Evolutionary conservation across 306 rosid species (phyloP), one percentile per base, ranked within the genome.

Genomic region (Hippophae rhamnoides): DNA sequence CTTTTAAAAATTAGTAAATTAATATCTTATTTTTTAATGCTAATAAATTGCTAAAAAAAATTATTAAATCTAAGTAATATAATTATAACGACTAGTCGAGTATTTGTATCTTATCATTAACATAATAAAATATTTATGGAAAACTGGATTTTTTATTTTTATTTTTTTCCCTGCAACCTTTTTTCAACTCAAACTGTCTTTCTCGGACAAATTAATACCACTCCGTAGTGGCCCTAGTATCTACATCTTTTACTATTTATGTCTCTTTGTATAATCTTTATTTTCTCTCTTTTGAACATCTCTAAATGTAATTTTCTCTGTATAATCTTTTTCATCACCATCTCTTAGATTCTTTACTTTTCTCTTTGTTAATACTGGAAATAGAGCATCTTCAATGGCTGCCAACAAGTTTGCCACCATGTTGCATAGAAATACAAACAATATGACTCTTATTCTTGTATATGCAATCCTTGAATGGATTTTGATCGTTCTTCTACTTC

Each of bases 401-500:
- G 73, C 89, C 81, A 88, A 93, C 86, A 93, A 86, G 69, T 88
- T 84, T 64, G 94, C 97, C 52, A 88, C 90, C 72, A 72, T 86
- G 88, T 60, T 93, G 53, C 90, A 84, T 43, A 77, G 84, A 67
- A 86, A 79, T 72, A 88, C 94, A 71, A 93, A 93, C 88, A 88
- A 81, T 53, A 70, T 84, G 68, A 88, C 99, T 23, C 79, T 86
- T 52, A 73, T 82, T 75, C 82, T 93, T 63, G 68, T 86, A 63
- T 88, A 93, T 45, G 95, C 96, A 7, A 10, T 86, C 64, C 88
- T 93, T 3, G 99, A 93, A 69, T 93, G 99, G 99, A 72, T 72
- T 77, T 74, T 93, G 52, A 93, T 93, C 62, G 3, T 77, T 47
- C 81, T 86, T 41, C 95, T 93, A 10, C 90, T 93, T 42, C 77